phyloP scores from a whole-genome alignment of 1,284 basidiomycete genomes.

The Rhodotorula sp. region DNA sequence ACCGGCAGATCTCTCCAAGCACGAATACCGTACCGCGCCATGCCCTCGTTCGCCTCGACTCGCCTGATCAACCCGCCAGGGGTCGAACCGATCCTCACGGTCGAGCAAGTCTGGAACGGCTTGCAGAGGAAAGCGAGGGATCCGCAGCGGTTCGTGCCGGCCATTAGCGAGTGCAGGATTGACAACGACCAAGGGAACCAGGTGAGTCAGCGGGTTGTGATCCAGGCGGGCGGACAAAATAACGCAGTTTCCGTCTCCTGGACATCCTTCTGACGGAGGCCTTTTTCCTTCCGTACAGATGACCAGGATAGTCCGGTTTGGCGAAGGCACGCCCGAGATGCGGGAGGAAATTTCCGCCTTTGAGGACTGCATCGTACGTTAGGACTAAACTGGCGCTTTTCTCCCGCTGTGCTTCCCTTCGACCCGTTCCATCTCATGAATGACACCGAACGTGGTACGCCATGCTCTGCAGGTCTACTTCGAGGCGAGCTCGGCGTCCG shows the following conservation, averaged over 20 bases:
- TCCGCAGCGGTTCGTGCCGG: slow-evolving; percentile 16
- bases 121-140: slow-evolving; percentile 18
- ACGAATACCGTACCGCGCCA: neutral
- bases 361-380: slow-evolving; percentile 11
- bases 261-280: neutral
- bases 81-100: slow-evolving; percentile 5
- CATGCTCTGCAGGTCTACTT: slow-evolving; percentile 22
- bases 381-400: neutral
- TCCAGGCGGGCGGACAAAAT: neutral
- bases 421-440: neutral
- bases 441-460: too few species aligned
- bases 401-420: neutral
- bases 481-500: slow-evolving; percentile 4
- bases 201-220: slow-evolving; percentile 1
- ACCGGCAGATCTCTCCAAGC: neutral
- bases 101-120: slow-evolving; percentile 19
- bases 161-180: slow-evolving; percentile 12
- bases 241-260: too few species aligned
- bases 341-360: slow-evolving; percentile 13
- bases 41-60: slow-evolving; percentile 22
- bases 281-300: neutral
- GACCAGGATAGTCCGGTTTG: slow-evolving; percentile 11
- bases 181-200: slow-evolving; percentile 21
- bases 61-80: slow-evolving; percentile 28
- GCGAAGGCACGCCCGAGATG: neutral